phyloP scores from a whole-genome alignment of 495 filamentous ascomycete genomes.

The Thozetella sp. region DNA sequence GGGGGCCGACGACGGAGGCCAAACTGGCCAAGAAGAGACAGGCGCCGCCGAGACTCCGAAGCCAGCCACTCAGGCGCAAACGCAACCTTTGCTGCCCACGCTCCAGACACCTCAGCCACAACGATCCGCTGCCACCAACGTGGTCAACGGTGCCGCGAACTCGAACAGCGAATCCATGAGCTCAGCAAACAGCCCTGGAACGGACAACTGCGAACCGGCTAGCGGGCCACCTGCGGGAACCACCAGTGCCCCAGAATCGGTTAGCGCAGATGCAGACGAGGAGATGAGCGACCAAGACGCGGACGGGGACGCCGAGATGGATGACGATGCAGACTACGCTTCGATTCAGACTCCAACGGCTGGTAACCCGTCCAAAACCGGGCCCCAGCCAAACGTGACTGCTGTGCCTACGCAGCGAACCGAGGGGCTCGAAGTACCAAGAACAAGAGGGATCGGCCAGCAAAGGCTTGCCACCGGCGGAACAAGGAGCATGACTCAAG shows the following conservation, averaged over 20 bases:
- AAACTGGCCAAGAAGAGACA: conserved; percentile 8
- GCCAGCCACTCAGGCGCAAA: conserved; percentile 9
- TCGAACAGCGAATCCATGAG: conserved; percentile 10
- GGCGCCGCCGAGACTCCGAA: conserved; percentile 10
- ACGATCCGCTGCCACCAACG: not conserved
- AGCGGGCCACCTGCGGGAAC: not conserved
- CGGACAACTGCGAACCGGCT: not conserved
- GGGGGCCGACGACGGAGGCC: conserved; percentile 3
- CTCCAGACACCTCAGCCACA: conserved; percentile 3
- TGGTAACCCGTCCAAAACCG: not conserved
- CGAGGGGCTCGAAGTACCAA: not conserved
- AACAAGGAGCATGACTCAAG: not conserved
- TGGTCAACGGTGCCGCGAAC: conserved; percentile 10
- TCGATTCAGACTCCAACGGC: not conserved
- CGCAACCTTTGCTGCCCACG: conserved; percentile 10
- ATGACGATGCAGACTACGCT: conserved; percentile 11
- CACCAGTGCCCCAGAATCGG: conserved; percentile 11
- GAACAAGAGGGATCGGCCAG: not conserved
- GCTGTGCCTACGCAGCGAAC: not conserved
- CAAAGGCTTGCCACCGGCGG: not conserved
- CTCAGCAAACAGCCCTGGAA: not conserved
- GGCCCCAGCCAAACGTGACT: not conserved
- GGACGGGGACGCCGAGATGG: conserved; percentile 26
- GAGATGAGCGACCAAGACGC: conserved; percentile 42
- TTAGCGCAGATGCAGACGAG: conserved; percentile 19